Conservation (phyloP, 768 basidiomycete genomes). For the Mrakia gelida region DNA sequence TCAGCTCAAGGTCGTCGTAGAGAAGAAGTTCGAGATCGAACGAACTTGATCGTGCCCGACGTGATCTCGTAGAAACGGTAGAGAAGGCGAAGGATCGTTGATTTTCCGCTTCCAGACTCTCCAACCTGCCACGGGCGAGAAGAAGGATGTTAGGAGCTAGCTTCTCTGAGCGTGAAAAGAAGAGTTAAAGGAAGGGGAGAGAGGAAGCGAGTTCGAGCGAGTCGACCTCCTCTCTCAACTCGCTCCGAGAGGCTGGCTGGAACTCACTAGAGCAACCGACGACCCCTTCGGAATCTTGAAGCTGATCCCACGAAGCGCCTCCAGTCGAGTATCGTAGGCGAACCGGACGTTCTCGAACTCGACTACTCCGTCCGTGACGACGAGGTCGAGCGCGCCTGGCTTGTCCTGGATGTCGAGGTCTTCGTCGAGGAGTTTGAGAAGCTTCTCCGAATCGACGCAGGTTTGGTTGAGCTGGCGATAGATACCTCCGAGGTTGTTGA, state of each 20-base stretch:
- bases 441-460: slow-evolving; percentile 35
- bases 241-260: too few relatives aligned
- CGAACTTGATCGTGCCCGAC: slow-evolving; percentile 50
- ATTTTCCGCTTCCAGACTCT: slow-evolving; percentile 33
- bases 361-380: slow-evolving; percentile 69
- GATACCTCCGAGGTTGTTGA: slow-evolving; percentile 59
- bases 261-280: slow-evolving; percentile 64
- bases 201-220: too few relatives aligned
- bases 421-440: slow-evolving; percentile 71
- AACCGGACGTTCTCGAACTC: slow-evolving; percentile 88
- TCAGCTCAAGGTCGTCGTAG: neutral
- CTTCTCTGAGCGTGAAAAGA: too few relatives aligned
- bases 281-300: slow-evolving; percentile 84
- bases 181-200: too few relatives aligned
- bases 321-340: slow-evolving; percentile 58
- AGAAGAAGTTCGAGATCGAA: neutral
- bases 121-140: slow-evolving; percentile 51
- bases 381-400: slow-evolving; percentile 67
- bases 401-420: slow-evolving; percentile 78
- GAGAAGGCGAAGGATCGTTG: slow-evolving; percentile 66
- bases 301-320: slow-evolving; percentile 67
- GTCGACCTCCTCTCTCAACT: too few relatives aligned
- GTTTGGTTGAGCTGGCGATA: slow-evolving; percentile 54
- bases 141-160: too few relatives aligned
- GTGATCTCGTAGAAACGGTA: slow-evolving; percentile 89